These are phyloP conservation scores for Elsinoe necatrix DNA, from an alignment of 2,329 filamentous ascomycete genomes.

Conservation along the genomic window DNA sequence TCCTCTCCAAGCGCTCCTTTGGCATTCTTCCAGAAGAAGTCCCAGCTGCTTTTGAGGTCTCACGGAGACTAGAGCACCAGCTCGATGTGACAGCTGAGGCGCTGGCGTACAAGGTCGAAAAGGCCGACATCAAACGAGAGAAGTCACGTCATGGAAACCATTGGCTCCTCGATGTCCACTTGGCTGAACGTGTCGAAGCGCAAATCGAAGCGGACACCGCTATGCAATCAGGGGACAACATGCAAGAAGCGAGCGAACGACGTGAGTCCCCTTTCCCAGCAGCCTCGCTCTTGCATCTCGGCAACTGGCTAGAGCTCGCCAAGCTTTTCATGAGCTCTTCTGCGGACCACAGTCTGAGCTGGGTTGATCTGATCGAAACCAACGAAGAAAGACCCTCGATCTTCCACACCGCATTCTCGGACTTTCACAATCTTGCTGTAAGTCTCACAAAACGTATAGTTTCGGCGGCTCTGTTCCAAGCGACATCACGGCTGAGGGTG, in stretches of 20 bases:
- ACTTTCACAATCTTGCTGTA: slow-evolving; percentile 61
- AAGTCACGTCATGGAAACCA: slow-evolving; percentile 50
- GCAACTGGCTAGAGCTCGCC: slow-evolving; percentile 56
- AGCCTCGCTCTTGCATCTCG: slow-evolving; percentile 49
- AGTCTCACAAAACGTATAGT: slow-evolving; percentile 64
- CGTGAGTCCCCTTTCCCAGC: slow-evolving; percentile 37
- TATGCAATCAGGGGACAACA: neutral
- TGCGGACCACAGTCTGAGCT: slow-evolving; percentile 54
- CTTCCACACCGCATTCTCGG: slow-evolving; percentile 64
- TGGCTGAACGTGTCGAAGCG: slow-evolving; percentile 30
- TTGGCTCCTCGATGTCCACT: slow-evolving; percentile 54
- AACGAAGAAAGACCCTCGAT: slow-evolving; percentile 55
- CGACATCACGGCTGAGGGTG: slow-evolving; percentile 58
- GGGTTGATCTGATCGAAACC: slow-evolving; percentile 47
- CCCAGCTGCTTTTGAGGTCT: slow-evolving; percentile 65
- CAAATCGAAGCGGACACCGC: neutral
- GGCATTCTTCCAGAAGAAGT: slow-evolving; percentile 43
- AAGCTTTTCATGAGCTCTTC: slow-evolving; percentile 66
- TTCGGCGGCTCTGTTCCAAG: slow-evolving; percentile 59
- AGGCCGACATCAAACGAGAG: slow-evolving; percentile 53
- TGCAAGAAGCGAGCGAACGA: neutral
- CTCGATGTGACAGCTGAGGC: slow-evolving; percentile 62
- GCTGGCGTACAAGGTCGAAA: slow-evolving; percentile 56
- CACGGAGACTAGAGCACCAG: slow-evolving; percentile 52
- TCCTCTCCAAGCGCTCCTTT: slow-evolving; percentile 23